Evolutionary conservation across 225 moss, liverwort and hornwort genomes (phyloP).

Genomic region (Ulota crispa): DNA sequence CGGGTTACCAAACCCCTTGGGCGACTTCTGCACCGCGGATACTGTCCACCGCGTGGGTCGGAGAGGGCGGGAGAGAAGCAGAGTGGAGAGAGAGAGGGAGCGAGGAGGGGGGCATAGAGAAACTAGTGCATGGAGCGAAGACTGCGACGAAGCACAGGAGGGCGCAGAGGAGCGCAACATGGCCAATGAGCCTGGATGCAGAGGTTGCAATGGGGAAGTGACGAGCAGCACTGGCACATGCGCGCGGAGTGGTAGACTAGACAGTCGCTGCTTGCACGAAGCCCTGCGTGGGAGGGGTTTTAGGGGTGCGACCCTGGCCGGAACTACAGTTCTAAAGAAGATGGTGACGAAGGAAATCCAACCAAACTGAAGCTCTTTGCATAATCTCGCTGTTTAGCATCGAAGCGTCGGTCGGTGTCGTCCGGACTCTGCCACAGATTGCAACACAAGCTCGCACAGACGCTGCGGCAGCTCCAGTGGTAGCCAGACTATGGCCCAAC

Average conservation of each 20-base stretch:
- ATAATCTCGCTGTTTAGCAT: no score
- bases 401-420: no score
- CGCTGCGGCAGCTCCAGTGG: background rate
- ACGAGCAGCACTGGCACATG: background rate
- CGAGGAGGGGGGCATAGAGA: constrained; percentile 3
- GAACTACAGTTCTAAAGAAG: no score
- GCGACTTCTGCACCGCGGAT: constrained; percentile 46
- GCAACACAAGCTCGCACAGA: background rate
- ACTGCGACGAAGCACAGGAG: constrained; percentile 12
- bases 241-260: no score
- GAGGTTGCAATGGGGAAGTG: background rate
- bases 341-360: no score
- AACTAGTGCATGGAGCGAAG: constrained; percentile 17
- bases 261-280: no score
- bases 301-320: no score
- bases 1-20: constrained; percentile 63
- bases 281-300: no score
- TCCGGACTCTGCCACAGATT: background rate
- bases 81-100: background rate
- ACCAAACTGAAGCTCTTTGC: no score
- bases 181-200: constrained; percentile 20
- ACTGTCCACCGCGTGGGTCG: constrained; percentile 16
- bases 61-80: background rate
- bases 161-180: constrained; percentile 37
- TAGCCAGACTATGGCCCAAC: constrained; percentile 6